Percentiles rank a stretch among this genome's conserved stretches.
phyloP scores from a whole-genome alignment of 768 basidiomycete genomes.

The Scleroderma bovista region DNA sequence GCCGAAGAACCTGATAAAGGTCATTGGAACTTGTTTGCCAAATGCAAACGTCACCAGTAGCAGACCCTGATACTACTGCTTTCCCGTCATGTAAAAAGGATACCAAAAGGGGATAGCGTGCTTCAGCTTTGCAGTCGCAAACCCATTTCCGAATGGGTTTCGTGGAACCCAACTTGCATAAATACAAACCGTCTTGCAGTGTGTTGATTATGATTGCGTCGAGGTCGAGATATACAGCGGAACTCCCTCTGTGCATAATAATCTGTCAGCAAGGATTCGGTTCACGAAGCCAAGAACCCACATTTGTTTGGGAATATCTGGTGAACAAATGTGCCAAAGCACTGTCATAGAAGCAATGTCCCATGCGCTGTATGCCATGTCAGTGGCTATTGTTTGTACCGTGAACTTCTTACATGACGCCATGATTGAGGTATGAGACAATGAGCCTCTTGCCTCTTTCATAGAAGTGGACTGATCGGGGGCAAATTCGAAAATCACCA shows the following conservation, averaged over 20 bases:
- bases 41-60: background rate
- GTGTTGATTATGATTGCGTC: background rate
- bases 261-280: background rate
- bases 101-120: background rate
- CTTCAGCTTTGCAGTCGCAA: background rate
- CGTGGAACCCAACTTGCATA: background rate
- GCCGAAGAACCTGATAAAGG: background rate
- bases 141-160: background rate
- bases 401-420: background rate
- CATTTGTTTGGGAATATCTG: background rate
- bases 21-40: background rate
- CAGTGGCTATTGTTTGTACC: background rate
- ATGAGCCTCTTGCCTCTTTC: background rate
- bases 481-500: background rate
- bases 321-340: background rate
- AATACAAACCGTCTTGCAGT: background rate
- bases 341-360: background rate
- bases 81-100: background rate
- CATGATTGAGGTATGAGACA: conserved; percentile 2
- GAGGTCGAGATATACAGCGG: background rate
- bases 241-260: background rate
- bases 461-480: background rate
- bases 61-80: background rate
- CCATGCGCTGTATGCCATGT: background rate
- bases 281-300: background rate